Base-by-base conservation (phyloP, 371 early-diverging fungal genomes). In the Funneliformis caledonium region DNA sequence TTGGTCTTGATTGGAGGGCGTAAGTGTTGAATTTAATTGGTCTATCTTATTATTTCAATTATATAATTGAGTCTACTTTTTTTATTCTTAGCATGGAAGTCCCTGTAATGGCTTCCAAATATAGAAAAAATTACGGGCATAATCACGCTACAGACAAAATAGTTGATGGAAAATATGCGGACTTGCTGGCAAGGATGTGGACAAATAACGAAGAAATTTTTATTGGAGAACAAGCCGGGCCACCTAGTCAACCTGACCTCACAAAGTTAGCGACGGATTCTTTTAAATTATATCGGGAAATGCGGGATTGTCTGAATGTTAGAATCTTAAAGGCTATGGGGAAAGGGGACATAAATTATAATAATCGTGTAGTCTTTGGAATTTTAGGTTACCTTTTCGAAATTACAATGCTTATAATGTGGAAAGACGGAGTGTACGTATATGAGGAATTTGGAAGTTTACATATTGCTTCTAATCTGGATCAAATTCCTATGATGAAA, bases 91-190 rank as follows among this genome's bases (percentile, higher is more conserved):
- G 78, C 31, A 19, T 78, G 45, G 64, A 76, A 45, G 77, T 64
- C 19, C 64, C 77, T 16, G 78, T 78, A n/a, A 31, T n/a, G 5
- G 76, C 78, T 33, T 78, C 78, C 0, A 78, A 65, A 16, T 78
- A 78, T 22, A 11, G 68, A 78, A 78, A 67, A 78, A 78, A 78
- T 50, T 78, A 67, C 67, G 78, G 68, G 48, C 11, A 22, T 31
- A 43, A 76, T 47, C 64, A 60, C 26, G 42, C 37, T 14, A 9
- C 67, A 76, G 7, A 65, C n/a, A n/a, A n/a, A n/a, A 67, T 78
- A 1, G 78, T 78, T 78, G 78, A 78, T 61, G 78, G 78, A 22
- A 78, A 78, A 67, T 65, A 9, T 68, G 78, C 78, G 6, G 79
- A 78, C 16, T 48, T 78, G 52, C 69, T 78, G 69, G 69, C 59